These are phyloP conservation scores for Saturnispora serradocipensis DNA, from an alignment of 805 yeast genomes.

Conservation along the genomic window DNA sequence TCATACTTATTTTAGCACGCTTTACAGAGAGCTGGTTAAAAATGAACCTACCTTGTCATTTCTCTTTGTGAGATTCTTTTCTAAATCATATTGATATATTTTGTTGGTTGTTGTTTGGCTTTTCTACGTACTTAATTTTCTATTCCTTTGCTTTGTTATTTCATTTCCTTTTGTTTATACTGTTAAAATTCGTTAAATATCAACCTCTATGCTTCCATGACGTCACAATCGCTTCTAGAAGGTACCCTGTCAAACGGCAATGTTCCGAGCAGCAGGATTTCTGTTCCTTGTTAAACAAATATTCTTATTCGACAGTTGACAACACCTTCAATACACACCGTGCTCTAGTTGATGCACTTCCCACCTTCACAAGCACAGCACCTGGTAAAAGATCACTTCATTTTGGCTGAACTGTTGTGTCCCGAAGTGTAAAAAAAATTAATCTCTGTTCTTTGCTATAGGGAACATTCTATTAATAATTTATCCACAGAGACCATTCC, in stretches of 20 bases:
- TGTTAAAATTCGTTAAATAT: not conserved
- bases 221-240: not conserved
- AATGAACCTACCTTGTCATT: not conserved
- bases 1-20: slow-evolving; percentile 1
- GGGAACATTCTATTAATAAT: not conserved
- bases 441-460: not conserved
- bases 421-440: not conserved
- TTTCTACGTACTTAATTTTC: slow-evolving; percentile 5
- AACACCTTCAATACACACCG: not conserved
- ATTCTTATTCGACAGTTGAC: not conserved
- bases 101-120: slow-evolving; percentile 1
- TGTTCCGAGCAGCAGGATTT: not conserved
- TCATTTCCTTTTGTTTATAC: not conserved
- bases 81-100: slow-evolving; percentile 2
- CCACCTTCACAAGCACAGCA: not conserved
- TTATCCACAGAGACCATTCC: not conserved
- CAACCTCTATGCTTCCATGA: not conserved
- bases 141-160: slow-evolving; percentile 3
- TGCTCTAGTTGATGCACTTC: not conserved
- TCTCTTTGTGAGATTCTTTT: slow-evolving; percentile 6
- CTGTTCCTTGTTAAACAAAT: not conserved
- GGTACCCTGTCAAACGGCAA: not conserved
- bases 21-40: slow-evolving; percentile 4
- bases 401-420: not conserved
- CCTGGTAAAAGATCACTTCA: not conserved